Evolutionary conservation across 2,329 filamentous ascomycete genomes (phyloP).

Genomic region (Pseudocercospora fijiensis): DNA sequence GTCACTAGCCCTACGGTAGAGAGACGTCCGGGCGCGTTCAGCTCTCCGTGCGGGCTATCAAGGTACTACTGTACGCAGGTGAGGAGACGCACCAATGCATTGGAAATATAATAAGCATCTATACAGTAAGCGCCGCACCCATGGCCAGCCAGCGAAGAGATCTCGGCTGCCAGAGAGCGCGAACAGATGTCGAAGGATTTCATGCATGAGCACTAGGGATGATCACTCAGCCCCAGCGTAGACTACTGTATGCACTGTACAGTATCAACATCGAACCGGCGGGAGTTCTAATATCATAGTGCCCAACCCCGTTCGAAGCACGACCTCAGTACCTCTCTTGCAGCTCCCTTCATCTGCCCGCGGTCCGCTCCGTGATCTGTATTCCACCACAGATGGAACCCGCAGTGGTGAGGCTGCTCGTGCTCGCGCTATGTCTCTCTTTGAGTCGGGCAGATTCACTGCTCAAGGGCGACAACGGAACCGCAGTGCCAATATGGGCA

Average conservation of each 20-base stretch:
- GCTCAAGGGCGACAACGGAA: background rate
- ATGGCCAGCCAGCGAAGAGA: background rate
- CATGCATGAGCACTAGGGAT: background rate
- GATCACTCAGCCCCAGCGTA: background rate
- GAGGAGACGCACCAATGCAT: background rate
- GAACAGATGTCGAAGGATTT: background rate
- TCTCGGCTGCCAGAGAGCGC: background rate
- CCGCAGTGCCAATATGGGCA: slow-evolving; percentile 8
- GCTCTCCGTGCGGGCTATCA: background rate
- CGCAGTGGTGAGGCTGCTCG: background rate
- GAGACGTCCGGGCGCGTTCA: background rate
- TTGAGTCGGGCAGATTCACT: background rate
- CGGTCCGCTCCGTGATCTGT: background rate
- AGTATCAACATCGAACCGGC: background rate
- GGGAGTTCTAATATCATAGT: background rate
- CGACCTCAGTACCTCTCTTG: background rate
- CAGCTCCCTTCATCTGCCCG: background rate
- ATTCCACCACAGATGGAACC: background rate
- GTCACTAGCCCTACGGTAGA: background rate
- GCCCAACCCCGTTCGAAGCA: background rate
- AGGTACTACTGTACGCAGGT: too few species aligned
- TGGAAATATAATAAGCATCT: background rate
- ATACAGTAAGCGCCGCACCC: background rate
- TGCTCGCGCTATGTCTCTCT: background rate
- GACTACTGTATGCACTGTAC: background rate